Percentiles rank a stretch among this genome's conserved stretches.
These are phyloP conservation scores for Neophaeococcomyces aloes DNA, from an alignment of 2,329 filamentous ascomycete genomes.

Conservation along the genomic window DNA sequence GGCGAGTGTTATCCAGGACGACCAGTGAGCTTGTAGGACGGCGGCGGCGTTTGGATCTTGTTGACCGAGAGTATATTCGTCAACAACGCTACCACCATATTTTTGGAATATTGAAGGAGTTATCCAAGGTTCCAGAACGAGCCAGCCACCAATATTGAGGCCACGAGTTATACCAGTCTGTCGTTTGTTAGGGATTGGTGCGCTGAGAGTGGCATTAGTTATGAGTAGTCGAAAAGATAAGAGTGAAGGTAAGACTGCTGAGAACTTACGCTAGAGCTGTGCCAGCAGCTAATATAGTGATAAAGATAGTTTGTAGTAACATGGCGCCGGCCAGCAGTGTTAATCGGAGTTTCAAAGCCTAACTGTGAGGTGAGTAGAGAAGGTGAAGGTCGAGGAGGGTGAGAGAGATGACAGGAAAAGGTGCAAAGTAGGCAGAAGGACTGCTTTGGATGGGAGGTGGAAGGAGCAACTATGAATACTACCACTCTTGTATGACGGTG, in stretches of 20 bases:
- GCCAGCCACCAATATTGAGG: conserved; percentile 57
- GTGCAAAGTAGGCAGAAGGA: background rate
- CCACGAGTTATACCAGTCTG: conserved; percentile 31
- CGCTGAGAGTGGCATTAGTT: conserved; percentile 7
- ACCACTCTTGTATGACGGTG: background rate
- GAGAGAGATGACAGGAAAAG: background rate
- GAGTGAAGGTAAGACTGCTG: background rate
- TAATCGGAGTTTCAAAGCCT: background rate
- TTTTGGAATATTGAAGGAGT: conserved; percentile 50
- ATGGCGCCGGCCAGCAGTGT: background rate
- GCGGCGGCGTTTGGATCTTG: conserved; percentile 41
- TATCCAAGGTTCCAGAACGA: conserved; percentile 55
- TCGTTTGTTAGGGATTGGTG: conserved; percentile 14
- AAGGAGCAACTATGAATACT: too few species aligned
- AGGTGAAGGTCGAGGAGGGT: too few species aligned
- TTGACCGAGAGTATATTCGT: conserved; percentile 47
- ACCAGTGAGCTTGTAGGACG: conserved; percentile 47
- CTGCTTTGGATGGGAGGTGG: too few species aligned
- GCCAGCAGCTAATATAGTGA: conserved; percentile 13
- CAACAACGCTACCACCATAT: conserved; percentile 40
- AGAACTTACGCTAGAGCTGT: conserved; percentile 13
- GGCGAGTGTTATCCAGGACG: conserved; percentile 44
- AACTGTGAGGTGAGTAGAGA: background rate
- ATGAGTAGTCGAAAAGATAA: background rate
- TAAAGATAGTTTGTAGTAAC: conserved; percentile 10